Conservation (phyloP, 257 asterid genomes). For the Solanum lycopersicoides region DNA sequence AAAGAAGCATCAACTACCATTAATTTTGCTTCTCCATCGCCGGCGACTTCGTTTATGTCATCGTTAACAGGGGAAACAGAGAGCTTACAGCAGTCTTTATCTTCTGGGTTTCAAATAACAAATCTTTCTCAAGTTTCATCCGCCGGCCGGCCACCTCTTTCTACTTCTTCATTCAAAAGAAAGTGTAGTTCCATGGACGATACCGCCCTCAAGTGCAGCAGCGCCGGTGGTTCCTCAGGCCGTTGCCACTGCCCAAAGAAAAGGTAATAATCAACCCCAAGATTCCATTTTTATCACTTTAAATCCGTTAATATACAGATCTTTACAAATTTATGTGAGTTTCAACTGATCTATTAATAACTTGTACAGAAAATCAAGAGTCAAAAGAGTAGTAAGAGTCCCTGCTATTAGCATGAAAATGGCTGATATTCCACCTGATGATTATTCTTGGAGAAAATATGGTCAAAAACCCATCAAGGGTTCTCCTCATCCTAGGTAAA, state of each 20-base stretch:
- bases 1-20: constrained; percentile 72
- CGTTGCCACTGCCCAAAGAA: constrained; percentile 80
- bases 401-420: constrained; percentile 66
- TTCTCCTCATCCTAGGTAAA: constrained; percentile 67
- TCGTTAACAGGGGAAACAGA: constrained; percentile 74
- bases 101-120: constrained; percentile 81
- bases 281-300: not conserved
- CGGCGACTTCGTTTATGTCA: constrained; percentile 49
- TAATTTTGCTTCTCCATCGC: constrained; percentile 28
- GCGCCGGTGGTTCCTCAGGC: constrained; percentile 50
- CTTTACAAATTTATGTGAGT: not conserved
- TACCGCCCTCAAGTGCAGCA: constrained; percentile 26
- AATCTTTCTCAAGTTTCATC: constrained; percentile 63
- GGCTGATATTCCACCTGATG: constrained; percentile 84
- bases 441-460: constrained; percentile 73
- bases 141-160: constrained; percentile 46
- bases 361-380: constrained; percentile 38
- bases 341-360: not conserved
- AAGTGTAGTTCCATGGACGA: constrained; percentile 63
- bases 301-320: not conserved
- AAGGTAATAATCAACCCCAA: constrained; percentile 26
- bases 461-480: constrained; percentile 86
- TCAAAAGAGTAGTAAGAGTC: constrained; percentile 43
- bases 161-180: constrained; percentile 53
- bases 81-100: constrained; percentile 49